phyloP scores from a whole-genome alignment of 345 rosid genomes.

The Gossypium australe region DNA sequence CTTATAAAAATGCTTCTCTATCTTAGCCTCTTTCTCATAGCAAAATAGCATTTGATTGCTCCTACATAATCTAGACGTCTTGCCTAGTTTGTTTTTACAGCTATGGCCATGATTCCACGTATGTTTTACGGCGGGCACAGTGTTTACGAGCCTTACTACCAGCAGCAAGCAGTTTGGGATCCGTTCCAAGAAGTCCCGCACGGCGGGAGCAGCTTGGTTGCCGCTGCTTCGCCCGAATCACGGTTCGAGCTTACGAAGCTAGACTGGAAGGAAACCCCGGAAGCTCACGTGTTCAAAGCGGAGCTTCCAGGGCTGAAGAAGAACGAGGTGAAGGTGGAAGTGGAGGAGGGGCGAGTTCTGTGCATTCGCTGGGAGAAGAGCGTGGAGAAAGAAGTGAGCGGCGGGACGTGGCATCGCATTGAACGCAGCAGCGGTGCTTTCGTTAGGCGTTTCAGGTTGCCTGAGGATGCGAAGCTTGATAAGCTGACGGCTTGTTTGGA shows the following conservation, averaged over 20 bases:
- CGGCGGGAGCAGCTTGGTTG: neutral
- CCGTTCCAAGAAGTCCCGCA: neutral
- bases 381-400: conserved; percentile 23
- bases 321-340: conserved; percentile 36
- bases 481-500: conserved; percentile 21
- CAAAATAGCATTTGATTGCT: neutral
- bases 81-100: neutral
- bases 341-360: conserved; percentile 28
- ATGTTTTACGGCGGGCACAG: neutral
- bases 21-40: neutral
- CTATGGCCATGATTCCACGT: conserved; percentile 3
- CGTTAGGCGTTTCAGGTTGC: conserved; percentile 24
- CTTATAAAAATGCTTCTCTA: neutral
- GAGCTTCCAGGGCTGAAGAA: conserved; percentile 28
- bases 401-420: conserved; percentile 21
- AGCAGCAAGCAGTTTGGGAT: conserved; percentile 1
- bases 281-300: conserved; percentile 22
- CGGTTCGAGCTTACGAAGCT: conserved; percentile 4
- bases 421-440: conserved; percentile 25
- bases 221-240: neutral
- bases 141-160: neutral
- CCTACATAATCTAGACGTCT: neutral
- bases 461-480: conserved; percentile 23
- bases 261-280: conserved; percentile 35
- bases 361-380: conserved; percentile 29